Conservation (phyloP, 1,284 basidiomycete genomes). For the Stereum hirsutum region DNA sequence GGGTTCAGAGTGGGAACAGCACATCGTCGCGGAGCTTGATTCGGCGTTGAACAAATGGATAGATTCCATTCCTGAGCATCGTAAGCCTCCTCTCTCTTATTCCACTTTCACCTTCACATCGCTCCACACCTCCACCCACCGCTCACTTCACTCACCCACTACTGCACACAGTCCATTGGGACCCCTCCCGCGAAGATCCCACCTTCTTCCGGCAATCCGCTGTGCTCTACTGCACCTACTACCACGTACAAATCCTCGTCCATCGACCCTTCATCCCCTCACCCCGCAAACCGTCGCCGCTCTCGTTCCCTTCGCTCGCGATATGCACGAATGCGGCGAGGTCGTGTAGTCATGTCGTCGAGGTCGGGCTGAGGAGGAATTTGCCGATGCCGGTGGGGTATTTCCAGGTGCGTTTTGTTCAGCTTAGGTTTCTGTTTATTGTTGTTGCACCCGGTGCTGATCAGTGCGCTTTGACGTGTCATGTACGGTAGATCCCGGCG, state of each 20-base stretch:
- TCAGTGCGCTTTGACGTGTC: too few species aligned
- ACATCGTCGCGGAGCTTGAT: conserved; percentile 37
- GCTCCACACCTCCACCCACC: conserved; percentile 1
- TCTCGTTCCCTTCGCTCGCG: conserved; percentile 65
- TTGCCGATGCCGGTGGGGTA: conserved; percentile 10
- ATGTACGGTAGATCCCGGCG: conserved; percentile 35
- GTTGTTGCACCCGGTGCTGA: too few species aligned
- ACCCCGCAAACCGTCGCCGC: conserved; percentile 42
- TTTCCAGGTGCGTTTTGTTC: background rate
- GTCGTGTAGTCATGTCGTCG: conserved; percentile 65
- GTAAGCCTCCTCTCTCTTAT: conserved; percentile 12
- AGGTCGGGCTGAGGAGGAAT: conserved; percentile 32
- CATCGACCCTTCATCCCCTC: conserved; percentile 80
- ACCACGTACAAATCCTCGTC: conserved; percentile 69
- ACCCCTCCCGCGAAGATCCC: conserved; percentile 49
- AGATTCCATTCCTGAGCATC: conserved; percentile 33
- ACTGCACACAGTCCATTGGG: conserved; percentile 60
- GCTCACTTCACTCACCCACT: background rate
- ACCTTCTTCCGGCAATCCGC: conserved; percentile 66
- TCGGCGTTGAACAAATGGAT: conserved; percentile 29
- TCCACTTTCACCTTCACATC: background rate
- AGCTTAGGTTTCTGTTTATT: too few species aligned
- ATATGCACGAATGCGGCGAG: conserved; percentile 82
- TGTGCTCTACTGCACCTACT: conserved; percentile 57
- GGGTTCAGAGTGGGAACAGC: conserved; percentile 30